Percentiles rank a stretch among this genome's conserved stretches.
Conservation (phyloP, 2,329 filamentous ascomycete genomes). For the Exophiala sideris region DNA sequence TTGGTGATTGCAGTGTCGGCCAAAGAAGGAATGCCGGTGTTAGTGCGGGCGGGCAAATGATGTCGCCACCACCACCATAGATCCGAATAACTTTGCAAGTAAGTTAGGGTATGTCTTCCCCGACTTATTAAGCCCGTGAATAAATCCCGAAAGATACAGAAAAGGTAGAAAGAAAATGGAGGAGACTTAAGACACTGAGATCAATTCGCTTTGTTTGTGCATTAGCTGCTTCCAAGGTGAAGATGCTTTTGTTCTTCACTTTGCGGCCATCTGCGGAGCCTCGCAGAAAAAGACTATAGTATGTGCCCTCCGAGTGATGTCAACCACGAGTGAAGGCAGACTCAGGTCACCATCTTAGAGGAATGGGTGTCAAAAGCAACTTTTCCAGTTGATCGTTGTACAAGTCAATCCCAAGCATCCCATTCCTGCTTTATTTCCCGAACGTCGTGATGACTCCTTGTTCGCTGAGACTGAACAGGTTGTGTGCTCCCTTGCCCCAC, state of each 20-base stretch:
- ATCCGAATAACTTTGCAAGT: background rate
- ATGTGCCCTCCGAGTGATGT: too few species aligned
- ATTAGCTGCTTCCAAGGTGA: too few species aligned
- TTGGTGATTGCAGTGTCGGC: background rate
- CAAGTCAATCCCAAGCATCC: background rate
- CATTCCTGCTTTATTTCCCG: constrained; percentile 3
- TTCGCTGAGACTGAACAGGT: constrained; percentile 68
- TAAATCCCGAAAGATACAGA: too few species aligned
- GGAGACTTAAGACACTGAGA: too few species aligned
- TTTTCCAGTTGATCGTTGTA: constrained; percentile 1
- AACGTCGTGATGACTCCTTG: constrained; percentile 66
- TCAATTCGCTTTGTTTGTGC: too few species aligned
- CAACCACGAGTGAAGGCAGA: too few species aligned
- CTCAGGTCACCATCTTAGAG: background rate
- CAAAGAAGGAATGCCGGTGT: background rate
- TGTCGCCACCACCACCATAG: background rate
- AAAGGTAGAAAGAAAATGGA: too few species aligned
- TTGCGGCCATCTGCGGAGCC: too few species aligned
- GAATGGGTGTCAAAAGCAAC: constrained; percentile 15
- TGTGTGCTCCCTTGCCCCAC: constrained; percentile 75
- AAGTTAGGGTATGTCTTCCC: too few species aligned
- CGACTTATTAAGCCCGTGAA: too few species aligned
- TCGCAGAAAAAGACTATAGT: too few species aligned
- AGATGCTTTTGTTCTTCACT: too few species aligned
- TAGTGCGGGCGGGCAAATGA: background rate